Percentiles rank a stretch among this genome's conserved stretches.
phyloP scores from a whole-genome alignment of 225 moss, liverwort and hornwort genomes.

The Rhytidiadelphus loreus region DNA sequence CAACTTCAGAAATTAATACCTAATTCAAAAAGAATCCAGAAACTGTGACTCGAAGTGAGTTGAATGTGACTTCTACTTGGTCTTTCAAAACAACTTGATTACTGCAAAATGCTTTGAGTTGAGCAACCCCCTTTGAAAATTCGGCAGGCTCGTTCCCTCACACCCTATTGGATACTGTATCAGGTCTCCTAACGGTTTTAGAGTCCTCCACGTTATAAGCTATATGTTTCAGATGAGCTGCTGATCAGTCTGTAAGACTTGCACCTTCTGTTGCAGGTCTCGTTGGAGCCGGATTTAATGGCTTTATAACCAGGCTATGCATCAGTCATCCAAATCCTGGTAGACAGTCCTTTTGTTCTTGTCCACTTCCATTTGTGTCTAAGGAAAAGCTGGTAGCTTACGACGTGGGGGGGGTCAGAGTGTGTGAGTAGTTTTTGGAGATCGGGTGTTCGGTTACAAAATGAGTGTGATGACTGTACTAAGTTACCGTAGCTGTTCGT shows the following conservation, averaged over 20 bases:
- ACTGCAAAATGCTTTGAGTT: not conserved
- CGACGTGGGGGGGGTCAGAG: not conserved
- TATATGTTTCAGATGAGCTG: not conserved
- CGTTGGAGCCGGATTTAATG: not conserved
- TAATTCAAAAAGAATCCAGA: no score
- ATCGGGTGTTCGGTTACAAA: not conserved
- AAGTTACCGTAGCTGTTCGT: not conserved
- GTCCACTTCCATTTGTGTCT: not conserved
- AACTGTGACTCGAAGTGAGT: not conserved
- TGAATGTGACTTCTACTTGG: not conserved
- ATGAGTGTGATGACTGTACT: not conserved
- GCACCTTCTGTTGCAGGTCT: not conserved
- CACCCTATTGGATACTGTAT: not conserved
- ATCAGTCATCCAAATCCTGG: not conserved
- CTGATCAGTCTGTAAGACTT: not conserved
- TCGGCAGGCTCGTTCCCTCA: not conserved
- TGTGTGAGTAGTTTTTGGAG: not conserved
- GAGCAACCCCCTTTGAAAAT: not conserved
- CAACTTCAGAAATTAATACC: not conserved
- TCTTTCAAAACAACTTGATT: no score
- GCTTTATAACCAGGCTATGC: not conserved
- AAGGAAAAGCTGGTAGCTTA: not conserved
- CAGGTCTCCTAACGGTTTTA: not conserved
- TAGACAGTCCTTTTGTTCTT: not conserved
- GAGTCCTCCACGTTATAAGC: not conserved